These are phyloP conservation scores for Mycena vulgaris DNA, from an alignment of 768 basidiomycete genomes.

Conservation along the genomic window DNA sequence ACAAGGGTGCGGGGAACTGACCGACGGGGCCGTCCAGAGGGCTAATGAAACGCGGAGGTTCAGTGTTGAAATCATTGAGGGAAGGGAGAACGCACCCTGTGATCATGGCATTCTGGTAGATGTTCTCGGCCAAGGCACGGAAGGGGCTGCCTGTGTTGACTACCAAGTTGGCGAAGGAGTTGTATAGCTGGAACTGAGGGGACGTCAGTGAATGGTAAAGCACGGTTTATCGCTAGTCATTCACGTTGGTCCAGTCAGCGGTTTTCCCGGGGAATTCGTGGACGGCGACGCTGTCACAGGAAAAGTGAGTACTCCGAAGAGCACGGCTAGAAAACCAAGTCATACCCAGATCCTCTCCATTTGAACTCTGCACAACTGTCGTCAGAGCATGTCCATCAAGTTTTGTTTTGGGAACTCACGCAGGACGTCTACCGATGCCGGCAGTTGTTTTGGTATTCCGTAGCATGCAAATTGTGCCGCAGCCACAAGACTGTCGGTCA, in stretches of 20 bases:
- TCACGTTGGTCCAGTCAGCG: conserved; percentile 14
- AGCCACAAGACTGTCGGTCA: conserved; percentile 16
- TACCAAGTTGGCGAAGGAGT: conserved; percentile 14
- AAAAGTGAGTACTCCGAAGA: too few relatives aligned
- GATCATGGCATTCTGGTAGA: conserved; percentile 24
- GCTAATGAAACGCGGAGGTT: background rate
- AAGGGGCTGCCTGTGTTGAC: conserved; percentile 8
- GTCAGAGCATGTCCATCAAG: background rate
- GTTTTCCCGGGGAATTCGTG: conserved; percentile 22
- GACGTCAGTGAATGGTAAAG: background rate
- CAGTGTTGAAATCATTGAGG: background rate
- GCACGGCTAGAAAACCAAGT: too few relatives aligned
- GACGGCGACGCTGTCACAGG: background rate
- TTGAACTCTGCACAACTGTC: conserved; percentile 5
- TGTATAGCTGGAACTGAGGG: conserved; percentile 25
- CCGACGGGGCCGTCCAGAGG: conserved; percentile 20
- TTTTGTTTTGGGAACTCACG: background rate
- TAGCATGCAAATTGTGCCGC: conserved; percentile 28
- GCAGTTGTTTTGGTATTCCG: conserved; percentile 7
- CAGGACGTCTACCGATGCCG: background rate
- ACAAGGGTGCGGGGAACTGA: background rate
- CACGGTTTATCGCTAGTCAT: background rate
- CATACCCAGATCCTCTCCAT: conserved; percentile 21
- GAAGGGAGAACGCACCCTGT: background rate
- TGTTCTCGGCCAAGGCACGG: background rate